Evolutionary conservation across 2,329 filamentous ascomycete genomes (phyloP).

Genomic region (Clarireedia paspali): DNA sequence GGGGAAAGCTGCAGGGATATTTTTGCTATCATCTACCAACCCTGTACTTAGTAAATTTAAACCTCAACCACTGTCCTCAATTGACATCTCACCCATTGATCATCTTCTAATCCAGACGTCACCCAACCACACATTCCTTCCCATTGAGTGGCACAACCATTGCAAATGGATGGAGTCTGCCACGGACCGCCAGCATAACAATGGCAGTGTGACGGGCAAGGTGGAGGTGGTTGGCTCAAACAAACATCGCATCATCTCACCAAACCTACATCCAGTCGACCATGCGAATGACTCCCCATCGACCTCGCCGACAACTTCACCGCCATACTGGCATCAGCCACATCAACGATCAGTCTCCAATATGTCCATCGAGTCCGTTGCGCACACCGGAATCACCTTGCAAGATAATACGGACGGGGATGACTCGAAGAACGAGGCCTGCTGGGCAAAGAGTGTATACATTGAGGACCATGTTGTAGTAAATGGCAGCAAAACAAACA

Average conservation of each 20-base stretch:
- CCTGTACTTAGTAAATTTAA: neutral
- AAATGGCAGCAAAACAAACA: constrained; percentile 24
- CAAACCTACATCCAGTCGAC: neutral
- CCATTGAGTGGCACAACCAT: constrained; percentile 7
- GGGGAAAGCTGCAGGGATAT: constrained; percentile 2
- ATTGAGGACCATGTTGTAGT: constrained; percentile 50
- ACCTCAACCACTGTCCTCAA: neutral
- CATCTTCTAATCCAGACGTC: neutral
- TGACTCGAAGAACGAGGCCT: constrained; percentile 46
- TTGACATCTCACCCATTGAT: neutral
- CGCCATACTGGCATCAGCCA: constrained; percentile 34
- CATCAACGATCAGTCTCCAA: constrained; percentile 32
- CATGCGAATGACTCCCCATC: constrained; percentile 1
- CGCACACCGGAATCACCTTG: constrained; percentile 48
- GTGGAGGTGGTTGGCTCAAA: constrained; percentile 2
- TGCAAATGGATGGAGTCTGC: constrained; percentile 24
- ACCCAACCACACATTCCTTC: neutral
- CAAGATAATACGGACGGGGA: constrained; percentile 47
- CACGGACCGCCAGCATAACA: constrained; percentile 11
- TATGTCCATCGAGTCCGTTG: constrained; percentile 40
- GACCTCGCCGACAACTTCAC: constrained; percentile 28
- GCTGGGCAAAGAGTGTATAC: constrained; percentile 58
- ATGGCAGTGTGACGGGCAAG: constrained; percentile 11
- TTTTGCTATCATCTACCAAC: neutral
- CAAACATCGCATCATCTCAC: constrained; percentile 1